Evolutionary conservation across 192 early-diverging fungal species (phyloP).

Genomic region (Mortierella claussenii): DNA sequence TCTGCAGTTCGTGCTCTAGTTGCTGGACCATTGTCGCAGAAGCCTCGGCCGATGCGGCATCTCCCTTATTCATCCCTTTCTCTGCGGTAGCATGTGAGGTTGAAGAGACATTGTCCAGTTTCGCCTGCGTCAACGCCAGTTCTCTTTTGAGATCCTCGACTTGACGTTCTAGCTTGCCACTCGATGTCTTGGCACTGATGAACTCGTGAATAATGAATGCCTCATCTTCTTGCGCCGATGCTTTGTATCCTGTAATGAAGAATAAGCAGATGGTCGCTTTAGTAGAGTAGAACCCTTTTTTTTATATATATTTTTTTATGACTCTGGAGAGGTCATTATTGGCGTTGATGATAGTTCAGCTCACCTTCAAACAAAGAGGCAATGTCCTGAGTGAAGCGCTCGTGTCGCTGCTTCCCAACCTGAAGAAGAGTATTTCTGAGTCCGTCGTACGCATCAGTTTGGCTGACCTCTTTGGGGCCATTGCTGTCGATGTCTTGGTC

Average conservation of each 20-base stretch:
- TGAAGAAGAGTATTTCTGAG: background rate
- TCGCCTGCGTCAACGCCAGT: background rate
- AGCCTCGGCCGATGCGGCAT: background rate
- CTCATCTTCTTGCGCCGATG: background rate
- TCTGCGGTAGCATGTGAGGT: too few relatives aligned
- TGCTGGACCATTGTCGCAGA: background rate
- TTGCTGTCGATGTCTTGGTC: too few relatives aligned
- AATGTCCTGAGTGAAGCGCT: background rate
- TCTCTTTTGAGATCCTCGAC: slow-evolving; percentile 1
- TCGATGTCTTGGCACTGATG: background rate
- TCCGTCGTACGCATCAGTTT: background rate
- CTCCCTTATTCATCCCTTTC: background rate
- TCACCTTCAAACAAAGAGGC: background rate
- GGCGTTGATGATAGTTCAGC: too few relatives aligned
- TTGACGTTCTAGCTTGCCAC: background rate
- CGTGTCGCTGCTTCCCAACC: background rate
- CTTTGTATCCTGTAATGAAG: background rate
- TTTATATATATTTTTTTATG: too few relatives aligned
- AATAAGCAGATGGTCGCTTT: background rate
- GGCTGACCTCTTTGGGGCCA: background rate
- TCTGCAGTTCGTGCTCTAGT: background rate
- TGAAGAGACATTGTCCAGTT: too few relatives aligned
- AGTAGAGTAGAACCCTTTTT: background rate
- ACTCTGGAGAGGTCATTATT: too few relatives aligned
- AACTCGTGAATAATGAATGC: background rate